Base-by-base conservation (phyloP, 2,329 filamentous ascomycete genomes). In the Coniochaeta sp. region DNA sequence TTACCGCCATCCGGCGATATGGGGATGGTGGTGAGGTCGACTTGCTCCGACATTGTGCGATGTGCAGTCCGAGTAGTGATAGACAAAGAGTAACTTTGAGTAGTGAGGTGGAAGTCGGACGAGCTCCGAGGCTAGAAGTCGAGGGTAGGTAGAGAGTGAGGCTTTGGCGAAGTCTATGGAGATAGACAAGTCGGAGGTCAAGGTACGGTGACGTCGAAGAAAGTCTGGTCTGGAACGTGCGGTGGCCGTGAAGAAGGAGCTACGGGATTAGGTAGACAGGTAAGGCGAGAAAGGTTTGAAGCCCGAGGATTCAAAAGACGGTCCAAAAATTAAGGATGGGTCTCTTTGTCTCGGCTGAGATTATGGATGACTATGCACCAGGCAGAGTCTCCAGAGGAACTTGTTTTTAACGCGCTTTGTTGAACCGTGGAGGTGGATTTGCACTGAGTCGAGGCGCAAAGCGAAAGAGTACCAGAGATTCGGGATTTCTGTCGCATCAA, bases 1-100 rank as follows among this genome's bases (percentile, higher is more conserved):
- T 83, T 83, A 67, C 83, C 82, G 65, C 88, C 85, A 64, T 80
- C 81, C 58, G 85, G 85, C 58, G 84, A 86, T 73, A 89, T 83
- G 67, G 86, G 86, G 62, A 89, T 88, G 58, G 85, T 88, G 62
- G 84, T 86, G 63, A 88, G 79, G 67, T 89, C 86, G 73, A 88
- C 86, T 72, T 86, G 85, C 69, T 83, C 73, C 57, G 76, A 70
- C 76, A 79, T 68, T 73, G 69, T 34, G 58, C 31, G 58, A 28
- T 52, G 47, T 31, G 47, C 12, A 52, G 55, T 58, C 38, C 57
- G 28, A 60, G 63, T 14, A 47, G 43, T 5, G 11, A 19, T 6
- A 47, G 43, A 26, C 19, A 14, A 47, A 26, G 26, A 54, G 56
- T 26, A 56, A 52, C 58, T 44, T n/a, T 34, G 54, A 44, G 40